Percentiles rank a stretch among this genome's conserved stretches.
These are phyloP conservation scores for Marchantia paleacea DNA, from an alignment of 225 moss, liverwort and hornwort species.

Conservation along the genomic window DNA sequence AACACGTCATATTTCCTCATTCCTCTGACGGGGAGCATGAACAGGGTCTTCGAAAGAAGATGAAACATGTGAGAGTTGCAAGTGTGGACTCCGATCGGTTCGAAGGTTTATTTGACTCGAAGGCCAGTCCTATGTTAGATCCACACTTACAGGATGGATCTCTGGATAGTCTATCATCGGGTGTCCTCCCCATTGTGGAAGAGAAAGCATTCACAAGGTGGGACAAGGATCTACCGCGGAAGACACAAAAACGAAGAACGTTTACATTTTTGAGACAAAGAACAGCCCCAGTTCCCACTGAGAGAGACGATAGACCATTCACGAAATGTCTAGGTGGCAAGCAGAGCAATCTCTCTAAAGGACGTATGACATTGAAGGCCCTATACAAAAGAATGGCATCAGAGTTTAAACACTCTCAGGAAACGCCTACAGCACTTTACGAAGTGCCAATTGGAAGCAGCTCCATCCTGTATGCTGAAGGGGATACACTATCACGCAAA, in stretches of 20 bases:
- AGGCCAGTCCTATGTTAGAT: constrained; percentile 31
- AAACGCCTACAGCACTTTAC: constrained; percentile 14
- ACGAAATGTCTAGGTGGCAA: constrained; percentile 15
- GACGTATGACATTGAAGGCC: constrained; percentile 32
- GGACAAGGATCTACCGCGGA: constrained; percentile 24
- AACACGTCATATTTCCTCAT: constrained; percentile 14
- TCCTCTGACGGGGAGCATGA: constrained; percentile 20
- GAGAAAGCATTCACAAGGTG: constrained; percentile 30
- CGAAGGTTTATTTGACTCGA: constrained; percentile 29
- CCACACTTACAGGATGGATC: constrained; percentile 16
- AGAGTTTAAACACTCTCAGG: constrained; percentile 33
- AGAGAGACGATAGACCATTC: constrained; percentile 7
- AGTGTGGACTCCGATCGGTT: constrained; percentile 44
- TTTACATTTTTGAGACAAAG: constrained; percentile 45
- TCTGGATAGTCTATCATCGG: not conserved
- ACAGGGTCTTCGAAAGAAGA: constrained; percentile 19
- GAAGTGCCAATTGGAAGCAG: constrained; percentile 28
- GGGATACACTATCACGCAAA: not conserved
- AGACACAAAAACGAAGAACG: constrained; percentile 33
- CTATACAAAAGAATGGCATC: constrained; percentile 35
- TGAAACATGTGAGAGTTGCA: constrained; percentile 39
- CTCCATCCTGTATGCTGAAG: constrained; percentile 6
- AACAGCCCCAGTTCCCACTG: not conserved
- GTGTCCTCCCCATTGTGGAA: constrained; percentile 30
- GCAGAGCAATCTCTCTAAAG: constrained; percentile 26